A percentile compares a stretch with the other conserved stretches of the same genome.
phyloP scores from a whole-genome alignment of 2,329 filamentous ascomycete species.

The Dactylonectria estremocensis region DNA sequence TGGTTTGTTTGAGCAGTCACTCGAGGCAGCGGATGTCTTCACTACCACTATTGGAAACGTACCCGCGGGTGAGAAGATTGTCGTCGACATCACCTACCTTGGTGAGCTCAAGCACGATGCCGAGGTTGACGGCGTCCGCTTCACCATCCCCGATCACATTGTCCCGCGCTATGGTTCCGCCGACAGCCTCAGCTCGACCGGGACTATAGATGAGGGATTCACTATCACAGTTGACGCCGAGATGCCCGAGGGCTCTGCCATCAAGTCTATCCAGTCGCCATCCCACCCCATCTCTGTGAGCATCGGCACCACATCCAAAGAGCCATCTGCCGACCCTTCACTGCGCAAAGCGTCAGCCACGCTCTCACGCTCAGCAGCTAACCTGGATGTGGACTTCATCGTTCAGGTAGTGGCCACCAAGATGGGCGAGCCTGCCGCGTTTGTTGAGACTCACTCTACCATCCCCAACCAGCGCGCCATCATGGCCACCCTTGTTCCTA shows the following conservation, averaged over 20 bases:
- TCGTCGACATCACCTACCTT: conserved; percentile 76
- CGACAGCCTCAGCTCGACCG: conserved; percentile 23
- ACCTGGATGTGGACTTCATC: conserved; percentile 77
- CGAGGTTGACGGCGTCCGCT: conserved; percentile 76
- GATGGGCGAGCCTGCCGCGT: conserved; percentile 72
- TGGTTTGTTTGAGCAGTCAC: conserved; percentile 75
- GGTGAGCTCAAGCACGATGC: conserved; percentile 82
- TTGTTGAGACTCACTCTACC: conserved; percentile 76
- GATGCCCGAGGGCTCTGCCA: conserved; percentile 68
- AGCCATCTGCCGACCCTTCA: conserved; percentile 62
- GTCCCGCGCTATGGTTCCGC: conserved; percentile 74
- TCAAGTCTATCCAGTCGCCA: conserved; percentile 76
- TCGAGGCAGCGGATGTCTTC: conserved; percentile 76
- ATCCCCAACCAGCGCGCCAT: conserved; percentile 75
- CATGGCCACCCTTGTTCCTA: conserved; percentile 80
- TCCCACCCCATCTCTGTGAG: conserved; percentile 78
- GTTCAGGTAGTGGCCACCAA: conserved; percentile 75
- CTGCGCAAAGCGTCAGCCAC: conserved; percentile 75
- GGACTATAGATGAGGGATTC: conserved; percentile 37
- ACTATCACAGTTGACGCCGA: conserved; percentile 55
- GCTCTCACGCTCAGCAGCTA: conserved; percentile 65
- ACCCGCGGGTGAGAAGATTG: conserved; percentile 68
- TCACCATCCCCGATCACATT: conserved; percentile 78
- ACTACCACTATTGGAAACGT: conserved; percentile 79
- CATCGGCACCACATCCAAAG: conserved; percentile 68